Base-by-base conservation (phyloP, 164 flowering plant species). In the Vitis labrusca region DNA sequence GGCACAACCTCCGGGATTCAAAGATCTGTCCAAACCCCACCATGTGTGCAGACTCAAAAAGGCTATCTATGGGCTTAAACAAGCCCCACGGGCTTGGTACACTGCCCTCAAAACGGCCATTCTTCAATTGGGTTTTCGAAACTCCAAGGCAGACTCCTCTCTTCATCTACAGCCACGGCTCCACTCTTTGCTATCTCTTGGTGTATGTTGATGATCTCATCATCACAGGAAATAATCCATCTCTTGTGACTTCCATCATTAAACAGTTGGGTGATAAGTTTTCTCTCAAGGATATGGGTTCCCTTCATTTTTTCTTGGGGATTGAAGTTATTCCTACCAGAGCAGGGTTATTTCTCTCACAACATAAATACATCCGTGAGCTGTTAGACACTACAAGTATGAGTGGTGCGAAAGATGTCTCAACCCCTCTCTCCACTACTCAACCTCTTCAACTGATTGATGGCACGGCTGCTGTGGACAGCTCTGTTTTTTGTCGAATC, bases 251-350 rank as follows among this genome's bases (percentile, higher is more conserved):
- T 1, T 19, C 19, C 19, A 19, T 19, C 1, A 19, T 19, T 19
- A 19, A 19, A 19, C 1, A 19, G 19, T 1, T 19, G 19, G 19
- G 19, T 1, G 19, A 19, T 1, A 19, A 1, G 19, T 19, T 19
- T 19, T 19, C 19, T 19, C 19, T 57, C 17, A 67, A 67, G 15
- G 70, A 67, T 56, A 47, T 56, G 0, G 70, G 52, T 16, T 11
- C 30, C 10, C 32, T 67, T 5, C 58, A 59, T 16, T 67, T 55
- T 50, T 67, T 67, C 48, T 60, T 67, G 7, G 63, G 70, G 12
- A 60, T 67, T 12, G 70, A 67, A 47, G 70, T 67, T 3, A 47
- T 67, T 11, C 70, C 70, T 17, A 16, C 27, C 1, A 30, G 2
- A 3, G 19, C 12, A 9, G 63, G 70, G 2, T 8, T 57, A n/a